phyloP scores from a whole-genome alignment of 495 filamentous ascomycete genomes.

The Podospora bellae-mahoneyi region DNA sequence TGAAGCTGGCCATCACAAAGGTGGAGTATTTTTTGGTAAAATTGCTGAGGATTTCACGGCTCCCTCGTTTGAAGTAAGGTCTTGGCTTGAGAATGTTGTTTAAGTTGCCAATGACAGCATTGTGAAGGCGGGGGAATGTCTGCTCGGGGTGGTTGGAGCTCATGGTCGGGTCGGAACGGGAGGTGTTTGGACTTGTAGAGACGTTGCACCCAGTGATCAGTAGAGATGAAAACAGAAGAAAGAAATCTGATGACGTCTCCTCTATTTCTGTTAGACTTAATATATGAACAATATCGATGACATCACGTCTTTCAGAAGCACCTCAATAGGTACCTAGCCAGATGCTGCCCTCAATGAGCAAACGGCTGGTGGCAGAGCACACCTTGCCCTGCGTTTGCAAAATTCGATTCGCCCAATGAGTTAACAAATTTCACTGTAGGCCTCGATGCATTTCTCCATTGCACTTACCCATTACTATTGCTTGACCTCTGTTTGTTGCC shows the following conservation, averaged over 20 bases:
- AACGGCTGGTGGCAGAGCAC: not conserved
- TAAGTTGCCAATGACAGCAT: not conserved
- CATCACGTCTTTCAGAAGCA: too few relatives aligned
- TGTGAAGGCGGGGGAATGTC: not conserved
- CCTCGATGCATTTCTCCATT: not conserved
- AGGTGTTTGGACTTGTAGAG: too few relatives aligned
- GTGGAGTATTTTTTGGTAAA: slow-evolving; percentile 18
- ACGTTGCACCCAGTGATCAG: not conserved
- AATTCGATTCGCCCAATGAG: not conserved
- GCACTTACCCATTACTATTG: too few relatives aligned
- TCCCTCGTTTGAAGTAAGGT: not conserved
- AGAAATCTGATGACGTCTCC: too few relatives aligned
- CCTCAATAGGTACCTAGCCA: not conserved
- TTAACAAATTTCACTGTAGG: not conserved
- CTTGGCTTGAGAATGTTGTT: not conserved
- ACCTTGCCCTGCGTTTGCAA: not conserved
- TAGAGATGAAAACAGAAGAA: not conserved
- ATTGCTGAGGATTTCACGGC: not conserved
- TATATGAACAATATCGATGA: too few relatives aligned
- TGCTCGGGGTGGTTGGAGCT: not conserved
- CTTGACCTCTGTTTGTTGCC: not conserved
- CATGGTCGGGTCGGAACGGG: not conserved
- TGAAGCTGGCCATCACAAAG: slow-evolving; percentile 30
- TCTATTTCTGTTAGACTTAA: too few relatives aligned
- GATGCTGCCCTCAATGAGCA: not conserved